Conservation (phyloP, 192 early-diverging fungal species). For the Backusella sp. region DNA sequence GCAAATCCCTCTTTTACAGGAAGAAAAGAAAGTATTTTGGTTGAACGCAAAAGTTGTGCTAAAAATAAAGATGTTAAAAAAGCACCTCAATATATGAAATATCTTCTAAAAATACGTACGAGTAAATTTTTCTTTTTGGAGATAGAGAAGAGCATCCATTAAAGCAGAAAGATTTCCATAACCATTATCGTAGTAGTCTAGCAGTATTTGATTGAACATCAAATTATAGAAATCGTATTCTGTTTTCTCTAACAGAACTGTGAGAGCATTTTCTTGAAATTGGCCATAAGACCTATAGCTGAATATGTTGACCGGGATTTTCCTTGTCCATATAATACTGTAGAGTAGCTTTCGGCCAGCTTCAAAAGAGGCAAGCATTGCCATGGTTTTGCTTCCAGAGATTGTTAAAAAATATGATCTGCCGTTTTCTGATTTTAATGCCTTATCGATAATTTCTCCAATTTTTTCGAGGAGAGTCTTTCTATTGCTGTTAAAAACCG, state of each 20-base stretch:
- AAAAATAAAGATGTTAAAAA: background rate
- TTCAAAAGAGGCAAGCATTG: background rate
- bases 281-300: background rate
- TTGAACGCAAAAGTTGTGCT: background rate
- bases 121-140: background rate
- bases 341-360: background rate
- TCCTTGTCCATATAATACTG: background rate
- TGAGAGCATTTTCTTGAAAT: background rate
- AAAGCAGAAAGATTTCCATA: background rate
- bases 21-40: background rate
- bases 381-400: constrained; percentile 6
- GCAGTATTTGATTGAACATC: background rate
- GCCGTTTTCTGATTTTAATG: background rate
- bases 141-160: background rate
- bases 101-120: background rate
- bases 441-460: background rate
- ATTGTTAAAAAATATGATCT: background rate
- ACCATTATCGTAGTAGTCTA: background rate
- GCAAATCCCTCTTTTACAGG: background rate
- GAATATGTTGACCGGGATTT: background rate
- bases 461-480: background rate
- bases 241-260: background rate
- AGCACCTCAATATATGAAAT: background rate
- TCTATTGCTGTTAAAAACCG: background rate
- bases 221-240: background rate